phyloP scores from a whole-genome alignment of 1,284 basidiomycete species.

The Ganoderma sp. region DNA sequence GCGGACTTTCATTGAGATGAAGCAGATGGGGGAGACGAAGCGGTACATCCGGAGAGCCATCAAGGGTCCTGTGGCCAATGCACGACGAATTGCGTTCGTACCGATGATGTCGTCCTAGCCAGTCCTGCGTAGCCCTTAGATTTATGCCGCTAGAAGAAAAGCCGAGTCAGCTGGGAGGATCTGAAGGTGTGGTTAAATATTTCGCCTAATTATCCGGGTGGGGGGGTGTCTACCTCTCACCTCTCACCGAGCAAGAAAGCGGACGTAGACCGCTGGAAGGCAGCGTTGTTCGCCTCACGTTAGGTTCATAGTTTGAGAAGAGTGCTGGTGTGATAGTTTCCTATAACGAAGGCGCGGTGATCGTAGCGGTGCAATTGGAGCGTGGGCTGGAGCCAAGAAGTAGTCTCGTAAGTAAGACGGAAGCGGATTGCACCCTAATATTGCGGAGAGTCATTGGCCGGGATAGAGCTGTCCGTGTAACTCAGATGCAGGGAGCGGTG shows the following conservation, averaged over 20 bases:
- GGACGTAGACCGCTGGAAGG: not conserved
- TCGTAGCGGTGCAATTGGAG: slow-evolving; percentile 1
- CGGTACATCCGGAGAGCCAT: not conserved
- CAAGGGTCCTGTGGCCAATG: not conserved
- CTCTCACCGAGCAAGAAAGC: not conserved
- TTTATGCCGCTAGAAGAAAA: no score
- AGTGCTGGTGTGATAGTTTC: not conserved
- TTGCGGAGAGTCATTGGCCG: not conserved
- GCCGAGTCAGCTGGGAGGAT: not conserved
- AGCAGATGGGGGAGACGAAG: not conserved
- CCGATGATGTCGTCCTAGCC: no score
- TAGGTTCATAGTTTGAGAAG: not conserved
- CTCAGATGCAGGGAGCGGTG: not conserved
- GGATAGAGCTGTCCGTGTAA: not conserved
- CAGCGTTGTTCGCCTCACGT: not conserved
- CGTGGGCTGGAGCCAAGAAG: not conserved
- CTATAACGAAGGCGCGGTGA: slow-evolving; percentile 1
- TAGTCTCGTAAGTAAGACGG: not conserved
- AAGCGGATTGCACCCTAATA: not conserved
- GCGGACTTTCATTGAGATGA: slow-evolving; percentile 41
- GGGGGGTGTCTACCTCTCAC: no score
- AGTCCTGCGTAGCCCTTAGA: no score
- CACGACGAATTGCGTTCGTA: not conserved
- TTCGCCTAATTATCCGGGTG: not conserved
- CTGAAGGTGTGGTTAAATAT: not conserved